Percentiles rank a stretch among this genome's conserved stretches.
phyloP scores from a whole-genome alignment of 2,329 filamentous ascomycete species.

The Cryphonectria parasitica region DNA sequence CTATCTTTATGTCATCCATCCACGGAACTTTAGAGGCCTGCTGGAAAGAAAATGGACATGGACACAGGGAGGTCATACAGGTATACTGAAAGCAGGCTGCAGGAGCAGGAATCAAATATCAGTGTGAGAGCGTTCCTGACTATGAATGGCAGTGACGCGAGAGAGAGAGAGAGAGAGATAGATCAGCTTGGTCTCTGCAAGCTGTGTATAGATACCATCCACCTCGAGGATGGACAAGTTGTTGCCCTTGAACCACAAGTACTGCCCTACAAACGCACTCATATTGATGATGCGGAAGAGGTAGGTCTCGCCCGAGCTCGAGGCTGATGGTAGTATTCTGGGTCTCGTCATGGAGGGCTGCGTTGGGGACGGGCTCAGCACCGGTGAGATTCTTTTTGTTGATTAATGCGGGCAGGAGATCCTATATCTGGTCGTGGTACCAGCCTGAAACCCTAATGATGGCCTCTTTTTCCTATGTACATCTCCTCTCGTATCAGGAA shows the following conservation, averaged over 20 bases:
- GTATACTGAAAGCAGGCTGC: too few species aligned
- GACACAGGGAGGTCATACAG: too few species aligned
- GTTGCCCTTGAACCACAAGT: constrained; percentile 69
- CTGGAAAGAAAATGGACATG: too few species aligned
- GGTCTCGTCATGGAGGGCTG: constrained; percentile 73
- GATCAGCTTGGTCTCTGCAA: constrained; percentile 62
- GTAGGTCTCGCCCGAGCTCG: constrained; percentile 69
- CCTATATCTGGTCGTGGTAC: constrained; percentile 65
- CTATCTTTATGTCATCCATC: too few species aligned
- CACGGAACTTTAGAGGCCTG: too few species aligned
- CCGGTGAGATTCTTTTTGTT: constrained; percentile 59
- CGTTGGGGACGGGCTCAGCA: constrained; percentile 68
- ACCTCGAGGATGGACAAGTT: constrained; percentile 73
- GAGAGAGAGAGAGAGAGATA: too few species aligned
- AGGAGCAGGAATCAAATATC: too few species aligned
- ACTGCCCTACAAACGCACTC: constrained; percentile 70
- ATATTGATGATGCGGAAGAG: constrained; percentile 74
- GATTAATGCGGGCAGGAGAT: constrained; percentile 53
- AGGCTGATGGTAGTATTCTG: constrained; percentile 63
- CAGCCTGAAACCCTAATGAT: constrained; percentile 69
- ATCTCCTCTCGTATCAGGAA: not conserved
- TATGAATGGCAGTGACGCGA: too few species aligned
- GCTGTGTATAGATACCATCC: constrained; percentile 71
- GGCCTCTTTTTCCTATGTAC: not conserved
- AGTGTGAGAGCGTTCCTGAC: too few species aligned